Base-by-base conservation (phyloP, 1,139 yeast species). In the Kodamaea plutei region DNA sequence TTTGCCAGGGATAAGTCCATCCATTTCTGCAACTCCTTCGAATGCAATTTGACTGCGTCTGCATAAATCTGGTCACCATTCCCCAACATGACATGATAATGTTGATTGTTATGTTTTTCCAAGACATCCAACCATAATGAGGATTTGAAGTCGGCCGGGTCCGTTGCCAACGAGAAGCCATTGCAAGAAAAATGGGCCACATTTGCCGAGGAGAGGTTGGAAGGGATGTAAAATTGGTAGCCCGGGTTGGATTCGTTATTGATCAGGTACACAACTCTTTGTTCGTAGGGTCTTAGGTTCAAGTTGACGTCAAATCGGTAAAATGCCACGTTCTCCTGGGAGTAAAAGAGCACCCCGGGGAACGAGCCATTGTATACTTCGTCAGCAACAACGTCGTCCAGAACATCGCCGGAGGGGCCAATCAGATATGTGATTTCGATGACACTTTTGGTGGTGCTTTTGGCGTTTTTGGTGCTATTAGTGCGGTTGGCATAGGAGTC, bases 61-160 rank as follows among this genome's bases (percentile, higher is more conserved):
- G 89, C 79, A 56, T 91, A 91, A 32, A 91, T 73, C 59, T 91
- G 98, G 56, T 91, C 98, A 20, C 98, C 98, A 29, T 97, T 97
- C 13, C 97, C 97, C 25, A 89, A 65, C 95, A 89, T 88, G 5
- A 87, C 96, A 52, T 91, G 96, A 59, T 84, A 87, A 29, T 81
- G 89, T 23, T 64, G 55, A 26, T 66, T 56, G 5, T 61, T 49
- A 51, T 88, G 95, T 42, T 77, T 76, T 17, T 72, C 64, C 47
- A 89, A 50, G 3, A 89, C 94, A 51, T 91, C 96, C 30, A 64
- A 69, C 97, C 97, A 91, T 43, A 89, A 61, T 4, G 87, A 79
- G 9, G 89, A 84, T 38, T 76, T 73, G 58, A 78, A 89, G 10
- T 61, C 60, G 2, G 61, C 50, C 1, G 95, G 79, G 37, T 79